Conservation (phyloP, 2,329 filamentous ascomycete species). For the Ophiostoma populinum region DNA sequence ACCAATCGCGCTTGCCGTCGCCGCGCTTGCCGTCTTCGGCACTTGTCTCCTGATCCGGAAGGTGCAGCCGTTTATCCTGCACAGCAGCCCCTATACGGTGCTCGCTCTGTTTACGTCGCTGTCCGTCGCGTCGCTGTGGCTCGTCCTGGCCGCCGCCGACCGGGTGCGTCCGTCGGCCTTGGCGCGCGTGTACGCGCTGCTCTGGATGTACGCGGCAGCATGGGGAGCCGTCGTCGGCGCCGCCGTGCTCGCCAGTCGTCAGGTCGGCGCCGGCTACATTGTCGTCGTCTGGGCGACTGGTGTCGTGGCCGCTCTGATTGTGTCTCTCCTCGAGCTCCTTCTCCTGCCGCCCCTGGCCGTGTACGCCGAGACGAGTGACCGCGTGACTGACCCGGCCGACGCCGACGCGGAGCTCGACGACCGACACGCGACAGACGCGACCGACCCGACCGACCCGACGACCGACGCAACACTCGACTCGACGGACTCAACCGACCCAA, state of each 20-base stretch:
- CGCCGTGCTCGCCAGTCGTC: conserved; percentile 55
- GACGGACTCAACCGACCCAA: conserved; percentile 18
- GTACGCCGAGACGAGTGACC: conserved; percentile 36
- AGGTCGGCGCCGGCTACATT: conserved; percentile 62
- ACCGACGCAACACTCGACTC: conserved; percentile 14
- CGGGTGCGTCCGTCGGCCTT: conserved; percentile 72
- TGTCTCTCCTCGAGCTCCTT: conserved; percentile 68
- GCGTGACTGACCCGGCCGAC: neutral
- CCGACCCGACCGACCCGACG: neutral
- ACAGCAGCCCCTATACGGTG: conserved; percentile 73
- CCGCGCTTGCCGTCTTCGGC: conserved; percentile 51
- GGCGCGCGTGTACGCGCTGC: conserved; percentile 59
- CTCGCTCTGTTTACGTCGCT: conserved; percentile 76
- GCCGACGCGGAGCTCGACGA: conserved; percentile 5
- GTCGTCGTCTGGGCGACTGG: conserved; percentile 65
- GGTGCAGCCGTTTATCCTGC: conserved; percentile 78
- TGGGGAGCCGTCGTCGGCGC: conserved; percentile 58
- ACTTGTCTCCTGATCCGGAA: conserved; percentile 62
- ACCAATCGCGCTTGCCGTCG: conserved; percentile 53
- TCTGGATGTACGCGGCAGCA: conserved; percentile 67
- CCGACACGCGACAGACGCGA: neutral
- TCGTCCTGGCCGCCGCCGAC: conserved; percentile 60
- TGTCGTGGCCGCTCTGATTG: conserved; percentile 54
- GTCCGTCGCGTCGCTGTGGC: conserved; percentile 71
- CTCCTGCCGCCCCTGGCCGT: conserved; percentile 53